Evolutionary conservation across 148 eudicot species (phyloP), one percentile per base, ranked within the genome.

Genomic region (Vaccinium macrocarpon): DNA sequence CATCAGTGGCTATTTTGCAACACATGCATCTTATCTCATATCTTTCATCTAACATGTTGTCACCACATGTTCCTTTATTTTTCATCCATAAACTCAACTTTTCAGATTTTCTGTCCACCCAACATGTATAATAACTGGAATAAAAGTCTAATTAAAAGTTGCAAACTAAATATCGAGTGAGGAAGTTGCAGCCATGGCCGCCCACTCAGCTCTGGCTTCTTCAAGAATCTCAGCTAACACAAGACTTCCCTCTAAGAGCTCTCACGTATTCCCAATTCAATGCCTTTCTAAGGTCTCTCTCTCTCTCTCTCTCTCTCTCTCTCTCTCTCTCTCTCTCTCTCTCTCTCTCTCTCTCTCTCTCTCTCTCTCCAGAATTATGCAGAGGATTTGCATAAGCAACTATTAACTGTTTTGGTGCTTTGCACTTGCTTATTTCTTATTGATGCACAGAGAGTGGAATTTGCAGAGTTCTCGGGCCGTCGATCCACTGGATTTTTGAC

Each of bases 131-230:
- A 55, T 52, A 52, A 75, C 18, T 15, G 21, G 50, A 76, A 12
- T 1, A 19, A 27, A 19, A 27, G 2, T 72, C 25, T 0, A 13
- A 38, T 21, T 38, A 38, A 12, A 42, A 80, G 29, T 59, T 42
- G 1, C n/a, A 51, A 6, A 70, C 42, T 49, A 35, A 76, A 81
- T 89, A 85, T 85, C 85, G 66, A 56, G 76, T 29, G 81, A 80
- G 57, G 80, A 61, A 82, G 79, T 76, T 89, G 88, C 88, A 87
- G 91, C 88, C 82, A 89, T 95, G 98, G 95, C 94, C 51, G 86
- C 97, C 82, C 91, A 94, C 86, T 98, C 99, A 89, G 98, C 99
- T 88, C 82, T 96, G 79, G 98, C 99, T 83, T 90, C 97, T 81
- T 89, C 99, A 78, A 92, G 93, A 88, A 87, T 93, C 85, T 94